Conservation (phyloP, 352 stramenopile genomes). For the Phytophthora pluvialis region DNA sequence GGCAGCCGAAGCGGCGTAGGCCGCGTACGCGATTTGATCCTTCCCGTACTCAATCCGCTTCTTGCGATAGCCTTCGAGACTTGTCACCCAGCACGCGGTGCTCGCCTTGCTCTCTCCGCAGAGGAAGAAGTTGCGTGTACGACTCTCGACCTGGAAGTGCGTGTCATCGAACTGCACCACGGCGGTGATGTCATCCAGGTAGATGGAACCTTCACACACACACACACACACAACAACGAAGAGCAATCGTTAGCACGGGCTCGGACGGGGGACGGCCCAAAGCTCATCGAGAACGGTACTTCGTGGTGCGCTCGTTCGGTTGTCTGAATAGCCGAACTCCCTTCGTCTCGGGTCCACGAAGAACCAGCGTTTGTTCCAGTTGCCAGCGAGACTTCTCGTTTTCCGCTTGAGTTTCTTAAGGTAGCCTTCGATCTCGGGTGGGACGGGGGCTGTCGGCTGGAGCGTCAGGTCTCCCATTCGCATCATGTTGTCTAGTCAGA, state of each 20-base stretch:
- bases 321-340: slow-evolving; percentile 80
- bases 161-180: slow-evolving; percentile 87
- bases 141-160: slow-evolving; percentile 86
- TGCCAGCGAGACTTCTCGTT: slow-evolving; percentile 72
- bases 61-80: slow-evolving; percentile 81
- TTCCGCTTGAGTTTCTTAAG: slow-evolving; percentile 91
- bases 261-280: not conserved
- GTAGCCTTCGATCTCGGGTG: slow-evolving; percentile 84
- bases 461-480: slow-evolving; percentile 26
- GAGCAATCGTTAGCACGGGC: slow-evolving; percentile 3
- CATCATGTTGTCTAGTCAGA: slow-evolving; percentile 22
- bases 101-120: slow-evolving; percentile 86
- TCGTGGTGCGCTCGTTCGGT: slow-evolving; percentile 46
- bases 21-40: slow-evolving; percentile 51
- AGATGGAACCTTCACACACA: slow-evolving; percentile 71
- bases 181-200: slow-evolving; percentile 87
- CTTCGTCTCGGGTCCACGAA: slow-evolving; percentile 78
- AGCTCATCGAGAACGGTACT: slow-evolving; percentile 41
- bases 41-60: slow-evolving; percentile 77
- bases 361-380: slow-evolving; percentile 90
- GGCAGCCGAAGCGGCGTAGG: slow-evolving; percentile 17
- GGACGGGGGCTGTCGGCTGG: slow-evolving; percentile 52
- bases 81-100: slow-evolving; percentile 81
- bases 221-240: too few relatives aligned
- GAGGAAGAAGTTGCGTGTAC: slow-evolving; percentile 86